Conservation (phyloP, 2,329 filamentous ascomycete species). For the Xylariaceae sp. region DNA sequence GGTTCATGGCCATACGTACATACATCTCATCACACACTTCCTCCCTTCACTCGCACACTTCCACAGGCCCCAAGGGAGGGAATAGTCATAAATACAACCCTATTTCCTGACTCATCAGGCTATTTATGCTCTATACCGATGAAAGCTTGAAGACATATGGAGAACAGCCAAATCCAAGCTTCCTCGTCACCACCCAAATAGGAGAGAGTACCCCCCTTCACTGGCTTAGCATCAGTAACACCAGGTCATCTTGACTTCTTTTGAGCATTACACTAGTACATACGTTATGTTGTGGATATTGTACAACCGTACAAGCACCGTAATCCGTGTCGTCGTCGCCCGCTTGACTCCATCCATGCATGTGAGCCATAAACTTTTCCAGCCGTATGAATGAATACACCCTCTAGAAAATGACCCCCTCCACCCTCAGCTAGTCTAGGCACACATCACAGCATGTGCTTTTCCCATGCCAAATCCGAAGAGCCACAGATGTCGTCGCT, state of each 20-base stretch:
- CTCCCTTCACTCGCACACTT: too few relatives aligned
- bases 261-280: constrained; percentile 30
- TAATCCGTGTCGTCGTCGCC: constrained; percentile 22
- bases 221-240: too few relatives aligned
- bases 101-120: too few relatives aligned
- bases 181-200: too few relatives aligned
- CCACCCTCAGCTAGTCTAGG: constrained; percentile 19
- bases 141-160: too few relatives aligned
- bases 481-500: constrained; percentile 10
- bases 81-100: too few relatives aligned
- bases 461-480: constrained; percentile 18
- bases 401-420: constrained; percentile 11
- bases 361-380: constrained; percentile 26
- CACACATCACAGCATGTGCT: constrained; percentile 24
- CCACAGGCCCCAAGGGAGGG: too few relatives aligned
- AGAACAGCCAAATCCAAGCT: too few relatives aligned
- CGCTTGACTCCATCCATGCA: constrained; percentile 31
- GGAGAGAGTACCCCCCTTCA: too few relatives aligned
- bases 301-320: constrained; percentile 29
- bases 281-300: constrained; percentile 25
- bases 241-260: constrained; percentile 17
- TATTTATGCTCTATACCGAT: too few relatives aligned
- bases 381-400: constrained; percentile 32
- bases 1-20: too few relatives aligned
- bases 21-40: too few relatives aligned